Evolutionary conservation across 148 eudicot genomes (phyloP).

Genomic region (Nepenthes mirabilis): DNA sequence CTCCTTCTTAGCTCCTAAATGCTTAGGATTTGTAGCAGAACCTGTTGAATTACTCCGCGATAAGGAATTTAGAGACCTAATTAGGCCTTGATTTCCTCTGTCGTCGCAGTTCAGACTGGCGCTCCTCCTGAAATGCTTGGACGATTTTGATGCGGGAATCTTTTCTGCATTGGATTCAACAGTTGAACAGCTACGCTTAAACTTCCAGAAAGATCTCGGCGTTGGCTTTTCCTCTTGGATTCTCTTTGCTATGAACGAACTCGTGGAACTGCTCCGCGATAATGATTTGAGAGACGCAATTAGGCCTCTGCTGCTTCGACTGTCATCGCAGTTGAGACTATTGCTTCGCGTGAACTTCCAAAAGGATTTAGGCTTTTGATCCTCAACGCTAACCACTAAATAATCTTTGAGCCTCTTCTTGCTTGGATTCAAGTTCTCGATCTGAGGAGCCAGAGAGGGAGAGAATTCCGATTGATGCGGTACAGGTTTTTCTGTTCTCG

Average conservation of each 20-base stretch:
- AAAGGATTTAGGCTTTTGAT: constrained; percentile 9
- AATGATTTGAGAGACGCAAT: constrained; percentile 15
- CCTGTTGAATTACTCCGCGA: constrained; percentile 78
- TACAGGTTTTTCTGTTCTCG: neutral
- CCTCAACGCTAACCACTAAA: constrained; percentile 1
- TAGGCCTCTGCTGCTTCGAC: constrained; percentile 12
- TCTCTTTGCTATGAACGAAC: constrained; percentile 16
- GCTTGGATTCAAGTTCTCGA: constrained; percentile 7
- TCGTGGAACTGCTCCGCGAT: constrained; percentile 20
- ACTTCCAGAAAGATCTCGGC: constrained; percentile 44
- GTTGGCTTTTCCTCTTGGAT: constrained; percentile 23
- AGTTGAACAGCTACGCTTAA: constrained; percentile 25
- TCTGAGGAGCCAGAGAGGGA: no score
- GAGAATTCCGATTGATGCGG: no score
- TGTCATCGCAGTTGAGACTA: constrained; percentile 15
- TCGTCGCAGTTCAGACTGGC: constrained; percentile 32
- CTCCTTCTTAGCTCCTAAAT: constrained; percentile 16
- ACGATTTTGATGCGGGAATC: no score
- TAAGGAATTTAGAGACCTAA: constrained; percentile 25
- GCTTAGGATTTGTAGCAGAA: constrained; percentile 22
- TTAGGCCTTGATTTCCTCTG: constrained; percentile 15
- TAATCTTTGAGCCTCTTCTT: constrained; percentile 38
- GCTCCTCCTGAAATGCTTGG: constrained; percentile 19
- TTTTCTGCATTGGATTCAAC: no score
- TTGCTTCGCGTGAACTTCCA: constrained; percentile 26